Evolutionary conservation across 192 early-diverging fungal genomes (phyloP).

Genomic region (Coemansia sp.): DNA sequence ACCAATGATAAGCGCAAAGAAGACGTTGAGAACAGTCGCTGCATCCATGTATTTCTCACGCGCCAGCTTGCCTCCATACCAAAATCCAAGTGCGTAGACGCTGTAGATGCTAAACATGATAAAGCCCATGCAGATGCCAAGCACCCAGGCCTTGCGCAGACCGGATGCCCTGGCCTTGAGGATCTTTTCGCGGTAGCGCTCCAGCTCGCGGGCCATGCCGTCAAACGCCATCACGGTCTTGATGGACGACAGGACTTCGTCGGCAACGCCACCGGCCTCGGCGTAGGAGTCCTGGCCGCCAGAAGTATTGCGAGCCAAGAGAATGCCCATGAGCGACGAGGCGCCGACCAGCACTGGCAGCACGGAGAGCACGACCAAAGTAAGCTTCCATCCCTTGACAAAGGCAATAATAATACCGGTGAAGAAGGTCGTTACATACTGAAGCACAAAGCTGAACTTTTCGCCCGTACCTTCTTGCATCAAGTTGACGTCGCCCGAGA

Average conservation of each 20-base stretch:
- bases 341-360: conserved; percentile 72
- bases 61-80: conserved; percentile 75
- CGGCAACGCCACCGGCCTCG: conserved; percentile 81
- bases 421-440: conserved; percentile 69
- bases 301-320: conserved; percentile 52
- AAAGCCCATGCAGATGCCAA: conserved; percentile 71
- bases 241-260: conserved; percentile 82
- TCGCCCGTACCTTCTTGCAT: conserved; percentile 90
- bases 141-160: conserved; percentile 63
- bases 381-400: conserved; percentile 77
- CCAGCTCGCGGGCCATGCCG: conserved; percentile 70
- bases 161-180: conserved; percentile 66
- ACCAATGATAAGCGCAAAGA: conserved; percentile 90
- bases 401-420: conserved; percentile 81
- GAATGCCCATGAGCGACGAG: conserved; percentile 62
- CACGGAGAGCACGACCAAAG: conserved; percentile 78
- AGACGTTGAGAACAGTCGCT: conserved; percentile 75
- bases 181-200: conserved; percentile 67
- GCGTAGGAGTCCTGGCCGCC: conserved; percentile 75
- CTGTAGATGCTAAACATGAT: conserved; percentile 79
- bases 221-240: conserved; percentile 90
- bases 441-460: conserved; percentile 77
- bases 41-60: conserved; percentile 54
- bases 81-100: conserved; percentile 82
- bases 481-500: conserved; percentile 83